phyloP scores from a whole-genome alignment of 495 filamentous ascomycete genomes.

The Aspergillus mulundensis region DNA sequence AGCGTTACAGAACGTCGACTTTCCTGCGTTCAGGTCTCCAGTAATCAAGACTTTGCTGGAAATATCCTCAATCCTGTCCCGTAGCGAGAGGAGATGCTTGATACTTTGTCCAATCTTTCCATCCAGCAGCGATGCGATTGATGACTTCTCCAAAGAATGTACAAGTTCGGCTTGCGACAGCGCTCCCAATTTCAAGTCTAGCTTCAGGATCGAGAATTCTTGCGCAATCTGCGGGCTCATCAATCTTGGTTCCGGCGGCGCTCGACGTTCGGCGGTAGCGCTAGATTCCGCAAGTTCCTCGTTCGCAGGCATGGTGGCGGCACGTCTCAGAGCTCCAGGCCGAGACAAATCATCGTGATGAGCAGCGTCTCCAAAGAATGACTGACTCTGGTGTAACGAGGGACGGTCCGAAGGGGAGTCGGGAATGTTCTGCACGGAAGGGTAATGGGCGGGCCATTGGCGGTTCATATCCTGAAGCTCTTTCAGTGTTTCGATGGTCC shows the following conservation, averaged over 20 bases:
- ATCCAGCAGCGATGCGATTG: conserved; percentile 84
- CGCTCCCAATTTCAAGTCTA: conserved; percentile 86
- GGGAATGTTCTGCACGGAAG: conserved; percentile 67
- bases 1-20: conserved; percentile 98
- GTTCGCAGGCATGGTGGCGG: conserved; percentile 66
- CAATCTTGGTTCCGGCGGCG: conserved; percentile 62
- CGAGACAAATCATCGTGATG: conserved; percentile 38
- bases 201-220: conserved; percentile 90
- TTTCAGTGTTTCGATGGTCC: conserved; percentile 74
- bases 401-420: conserved; percentile 40
- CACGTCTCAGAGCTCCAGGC: conserved; percentile 56
- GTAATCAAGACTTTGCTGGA: conserved; percentile 98
- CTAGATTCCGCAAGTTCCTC: conserved; percentile 66
- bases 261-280: conserved; percentile 54
- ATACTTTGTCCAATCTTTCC: conserved; percentile 91
- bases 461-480: conserved; percentile 83
- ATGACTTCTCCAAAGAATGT: conserved; percentile 90
- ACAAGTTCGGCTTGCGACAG: conserved; percentile 86
- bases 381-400: conserved; percentile 51
- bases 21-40: conserved; percentile 94
- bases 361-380: conserved; percentile 26
- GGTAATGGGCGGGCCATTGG: conserved; percentile 92
- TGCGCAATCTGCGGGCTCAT: conserved; percentile 92
- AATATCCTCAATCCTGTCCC: conserved; percentile 94
- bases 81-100: conserved; percentile 78